A percentile compares a stretch with the other conserved stretches of the same genome.
Conservation (phyloP, 2,329 filamentous ascomycete species). For the Allantophomopsis lycopodina region DNA sequence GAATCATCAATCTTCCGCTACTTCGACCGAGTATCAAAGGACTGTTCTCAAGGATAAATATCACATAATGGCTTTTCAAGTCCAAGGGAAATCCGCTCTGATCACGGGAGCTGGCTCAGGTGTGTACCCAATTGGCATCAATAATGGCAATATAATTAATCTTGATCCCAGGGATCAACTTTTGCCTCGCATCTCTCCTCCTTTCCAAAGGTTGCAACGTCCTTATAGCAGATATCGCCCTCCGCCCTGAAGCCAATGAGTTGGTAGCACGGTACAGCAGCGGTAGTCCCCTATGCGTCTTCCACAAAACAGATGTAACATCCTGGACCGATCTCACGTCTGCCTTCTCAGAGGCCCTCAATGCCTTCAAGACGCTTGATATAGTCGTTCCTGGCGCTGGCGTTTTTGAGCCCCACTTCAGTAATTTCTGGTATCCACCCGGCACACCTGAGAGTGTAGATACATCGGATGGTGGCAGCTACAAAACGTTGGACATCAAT, state of each 20-base stretch:
- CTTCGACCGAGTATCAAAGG: no score
- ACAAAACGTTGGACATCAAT: slow-evolving; percentile 33
- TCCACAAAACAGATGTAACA: slow-evolving; percentile 29
- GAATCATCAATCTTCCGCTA: no score
- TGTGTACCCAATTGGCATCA: slow-evolving; percentile 17
- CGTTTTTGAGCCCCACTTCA: slow-evolving; percentile 28
- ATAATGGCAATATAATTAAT: neutral
- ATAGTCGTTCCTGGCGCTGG: slow-evolving; percentile 32
- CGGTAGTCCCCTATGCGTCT: slow-evolving; percentile 18
- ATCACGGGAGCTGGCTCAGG: slow-evolving; percentile 12
- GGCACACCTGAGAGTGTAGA: slow-evolving; percentile 26
- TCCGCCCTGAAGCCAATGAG: slow-evolving; percentile 26
- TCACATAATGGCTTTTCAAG: slow-evolving; percentile 6
- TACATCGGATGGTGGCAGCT: slow-evolving; percentile 22
- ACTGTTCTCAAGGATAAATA: neutral
- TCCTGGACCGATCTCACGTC: slow-evolving; percentile 23
- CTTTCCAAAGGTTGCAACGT: slow-evolving; percentile 28
- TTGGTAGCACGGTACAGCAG: slow-evolving; percentile 9
- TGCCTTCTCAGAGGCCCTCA: slow-evolving; percentile 20
- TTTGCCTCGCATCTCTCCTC: slow-evolving; percentile 28
- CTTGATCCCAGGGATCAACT: slow-evolving; percentile 19
- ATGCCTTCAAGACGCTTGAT: slow-evolving; percentile 20
- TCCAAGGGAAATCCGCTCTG: slow-evolving; percentile 9
- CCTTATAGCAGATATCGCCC: slow-evolving; percentile 26
- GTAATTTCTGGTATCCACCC: slow-evolving; percentile 34